Evolutionary conservation across 1,284 basidiomycete genomes (phyloP).

Genomic region (Ustilago nuda): DNA sequence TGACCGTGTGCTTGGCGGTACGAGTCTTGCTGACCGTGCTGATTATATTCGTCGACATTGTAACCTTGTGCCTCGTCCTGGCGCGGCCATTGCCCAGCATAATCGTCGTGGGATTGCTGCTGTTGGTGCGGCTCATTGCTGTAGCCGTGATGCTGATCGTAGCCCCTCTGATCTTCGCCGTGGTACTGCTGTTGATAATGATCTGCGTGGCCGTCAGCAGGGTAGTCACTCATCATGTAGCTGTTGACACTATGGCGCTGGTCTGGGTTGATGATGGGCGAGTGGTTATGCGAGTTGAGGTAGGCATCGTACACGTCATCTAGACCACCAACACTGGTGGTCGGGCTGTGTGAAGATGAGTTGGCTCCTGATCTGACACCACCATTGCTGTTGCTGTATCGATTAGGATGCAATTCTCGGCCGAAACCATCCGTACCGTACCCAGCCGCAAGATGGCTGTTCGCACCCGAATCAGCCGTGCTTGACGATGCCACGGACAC

Average conservation of each 20-base stretch:
- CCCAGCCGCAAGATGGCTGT: conserved; percentile 20
- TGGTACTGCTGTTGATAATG: conserved; percentile 18
- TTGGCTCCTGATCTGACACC: conserved; percentile 22
- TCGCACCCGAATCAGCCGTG: conserved; percentile 13
- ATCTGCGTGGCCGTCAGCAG: neutral
- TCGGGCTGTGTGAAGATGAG: conserved; percentile 26
- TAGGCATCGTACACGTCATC: conserved; percentile 56
- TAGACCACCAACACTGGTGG: conserved; percentile 23
- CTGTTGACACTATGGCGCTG: conserved; percentile 27
- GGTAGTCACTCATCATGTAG: conserved; percentile 51
- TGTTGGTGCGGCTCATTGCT: conserved; percentile 1
- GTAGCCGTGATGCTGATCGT: conserved; percentile 9
- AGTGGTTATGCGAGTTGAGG: conserved; percentile 32
- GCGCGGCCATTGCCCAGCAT: conserved; percentile 21
- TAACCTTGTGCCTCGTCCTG: neutral
- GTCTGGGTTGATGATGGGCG: conserved; percentile 31
- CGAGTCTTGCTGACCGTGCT: conserved; percentile 15
- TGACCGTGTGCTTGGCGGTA: conserved; percentile 17
- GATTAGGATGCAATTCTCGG: conserved; percentile 31
- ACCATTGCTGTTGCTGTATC: conserved; percentile 32
- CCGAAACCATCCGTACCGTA: conserved; percentile 47
- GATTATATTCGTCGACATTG: conserved; percentile 1
- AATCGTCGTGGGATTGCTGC: conserved; percentile 6
- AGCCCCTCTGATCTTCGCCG: conserved; percentile 1
- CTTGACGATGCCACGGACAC: conserved; percentile 21